Base-by-base conservation (phyloP, 2,329 filamentous ascomycete species). In the Rachicladosporium sp. region DNA sequence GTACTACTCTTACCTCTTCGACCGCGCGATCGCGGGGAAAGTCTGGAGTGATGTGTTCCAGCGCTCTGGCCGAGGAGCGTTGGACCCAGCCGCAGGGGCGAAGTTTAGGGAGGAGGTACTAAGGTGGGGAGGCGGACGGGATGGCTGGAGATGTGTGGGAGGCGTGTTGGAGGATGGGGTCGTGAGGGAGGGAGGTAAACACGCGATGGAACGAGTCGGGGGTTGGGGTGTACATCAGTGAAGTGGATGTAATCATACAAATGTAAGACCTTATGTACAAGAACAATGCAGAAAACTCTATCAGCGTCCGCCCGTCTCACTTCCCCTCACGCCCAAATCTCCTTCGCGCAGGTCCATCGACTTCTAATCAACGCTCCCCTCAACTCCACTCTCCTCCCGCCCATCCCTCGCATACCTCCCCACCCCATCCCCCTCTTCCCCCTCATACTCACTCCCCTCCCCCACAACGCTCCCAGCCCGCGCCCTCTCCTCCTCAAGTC, bases 1-100 rank as follows among this genome's bases (percentile, higher is more conserved):
- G 4, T 98, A 98, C 61, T 98, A 98, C 62, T 88, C 84, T 54
- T 98, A 98, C 60, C 75, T 98, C 4, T 96, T 98, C 56, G 91
- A 98, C 60, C 76, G 87, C 13, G 89, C 91, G 1, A 82, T 98
- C 46, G 91, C 93, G 10, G 86, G 88, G 52, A 86, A 87, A 51
- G 79, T 96, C 11, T 98, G 93, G 91, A 73, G 78, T 38, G 76
- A 89, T 38, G 87, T 96, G 6, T 98, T 98, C 60, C 64, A 71
- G 50, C 49, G 60, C 35, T 51, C 38, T 65, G 66, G 69, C 12
- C 68, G 65, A 3, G 75, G 69, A 15, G 82, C 85, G 8, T 62
- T 94, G 7, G 74, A 77, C 49, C 71, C 88, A 31, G 73, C 70
- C 36, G 82, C 83, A 29, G 91, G 93, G 9, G 83, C 93, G 66